Conservation (phyloP, 495 filamentous ascomycete genomes). For the Achaetomiella virescens region DNA sequence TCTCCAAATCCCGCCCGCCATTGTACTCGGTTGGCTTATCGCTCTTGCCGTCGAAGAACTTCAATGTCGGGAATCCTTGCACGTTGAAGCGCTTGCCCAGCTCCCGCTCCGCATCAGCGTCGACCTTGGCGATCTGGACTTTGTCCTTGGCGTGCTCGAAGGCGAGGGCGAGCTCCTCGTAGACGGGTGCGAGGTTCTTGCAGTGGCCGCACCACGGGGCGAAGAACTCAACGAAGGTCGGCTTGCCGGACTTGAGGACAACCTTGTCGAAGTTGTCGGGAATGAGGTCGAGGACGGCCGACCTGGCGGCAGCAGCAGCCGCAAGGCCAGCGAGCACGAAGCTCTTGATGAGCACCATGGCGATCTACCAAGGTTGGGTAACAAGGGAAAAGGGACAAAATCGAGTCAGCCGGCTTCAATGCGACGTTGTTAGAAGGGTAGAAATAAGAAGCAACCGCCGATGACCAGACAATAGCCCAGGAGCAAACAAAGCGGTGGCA, state of each 20-base stretch:
- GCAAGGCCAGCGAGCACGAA: conserved; percentile 45
- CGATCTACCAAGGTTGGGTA: conserved; percentile 7
- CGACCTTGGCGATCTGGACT: conserved; percentile 88
- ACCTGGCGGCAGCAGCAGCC: conserved; percentile 44
- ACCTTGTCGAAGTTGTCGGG: conserved; percentile 85
- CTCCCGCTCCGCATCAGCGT: conserved; percentile 80
- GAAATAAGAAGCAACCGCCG: background rate
- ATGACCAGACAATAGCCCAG: background rate
- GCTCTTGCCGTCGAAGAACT: conserved; percentile 97
- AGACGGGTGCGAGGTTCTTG: conserved; percentile 92
- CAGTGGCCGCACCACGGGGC: conserved; percentile 98
- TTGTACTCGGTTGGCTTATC: conserved; percentile 81
- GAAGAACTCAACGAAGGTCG: conserved; percentile 97
- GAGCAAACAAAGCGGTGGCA: conserved; percentile 10
- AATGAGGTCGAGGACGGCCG: conserved; percentile 76
- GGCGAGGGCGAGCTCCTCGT: conserved; percentile 78
- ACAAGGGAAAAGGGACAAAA: background rate
- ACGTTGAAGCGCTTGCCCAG: conserved; percentile 81
- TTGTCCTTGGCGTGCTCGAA: conserved; percentile 73
- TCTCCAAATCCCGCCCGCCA: conserved; percentile 82
- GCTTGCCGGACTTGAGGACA: conserved; percentile 86
- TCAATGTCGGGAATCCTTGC: conserved; percentile 92
- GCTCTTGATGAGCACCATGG: conserved; percentile 49
- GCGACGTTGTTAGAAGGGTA: background rate
- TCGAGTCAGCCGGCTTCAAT: background rate